A percentile compares a stretch with the other conserved stretches of the same genome.
Conservation (phyloP, 306 rosid genomes). For the Herpetospermum pedunculosum region DNA sequence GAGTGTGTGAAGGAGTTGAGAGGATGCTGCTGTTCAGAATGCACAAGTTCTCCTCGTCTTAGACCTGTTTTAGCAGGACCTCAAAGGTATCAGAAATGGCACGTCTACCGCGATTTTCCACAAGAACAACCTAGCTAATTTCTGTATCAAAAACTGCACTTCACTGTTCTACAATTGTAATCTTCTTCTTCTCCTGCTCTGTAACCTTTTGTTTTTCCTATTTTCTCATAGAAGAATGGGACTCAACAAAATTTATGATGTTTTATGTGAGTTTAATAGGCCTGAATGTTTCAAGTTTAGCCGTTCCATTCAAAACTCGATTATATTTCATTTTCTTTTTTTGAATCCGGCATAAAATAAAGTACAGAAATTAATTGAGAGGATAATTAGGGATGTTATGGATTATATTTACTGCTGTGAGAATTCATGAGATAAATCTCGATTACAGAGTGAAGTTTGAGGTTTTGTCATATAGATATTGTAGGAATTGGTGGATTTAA, state of each 20-base stretch:
- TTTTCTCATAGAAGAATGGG: neutral
- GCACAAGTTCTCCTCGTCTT: constrained; percentile 72
- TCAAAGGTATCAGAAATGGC: constrained; percentile 76
- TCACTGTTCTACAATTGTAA: neutral
- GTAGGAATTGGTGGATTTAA: too few relatives aligned
- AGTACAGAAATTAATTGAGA: too few relatives aligned
- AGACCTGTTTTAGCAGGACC: constrained; percentile 57
- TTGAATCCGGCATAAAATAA: too few relatives aligned
- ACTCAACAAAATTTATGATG: neutral
- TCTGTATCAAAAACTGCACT: neutral
- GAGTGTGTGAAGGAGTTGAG: constrained; percentile 43
- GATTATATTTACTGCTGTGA: too few relatives aligned
- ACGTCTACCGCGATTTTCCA: constrained; percentile 51
- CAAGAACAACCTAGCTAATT: constrained; percentile 4
- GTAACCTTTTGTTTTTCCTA: neutral
- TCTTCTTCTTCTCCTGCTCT: neutral
- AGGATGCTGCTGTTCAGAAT: constrained; percentile 69
- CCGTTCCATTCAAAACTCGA: too few relatives aligned
- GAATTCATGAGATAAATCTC: too few relatives aligned
- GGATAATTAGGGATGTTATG: too few relatives aligned
- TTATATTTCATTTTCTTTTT: too few relatives aligned
- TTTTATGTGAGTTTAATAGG: neutral
- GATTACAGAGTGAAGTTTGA: too few relatives aligned
- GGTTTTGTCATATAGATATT: too few relatives aligned
- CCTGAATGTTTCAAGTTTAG: too few relatives aligned